Base-by-base conservation (phyloP, 768 basidiomycete species). In the Tubosaeta sp. region DNA sequence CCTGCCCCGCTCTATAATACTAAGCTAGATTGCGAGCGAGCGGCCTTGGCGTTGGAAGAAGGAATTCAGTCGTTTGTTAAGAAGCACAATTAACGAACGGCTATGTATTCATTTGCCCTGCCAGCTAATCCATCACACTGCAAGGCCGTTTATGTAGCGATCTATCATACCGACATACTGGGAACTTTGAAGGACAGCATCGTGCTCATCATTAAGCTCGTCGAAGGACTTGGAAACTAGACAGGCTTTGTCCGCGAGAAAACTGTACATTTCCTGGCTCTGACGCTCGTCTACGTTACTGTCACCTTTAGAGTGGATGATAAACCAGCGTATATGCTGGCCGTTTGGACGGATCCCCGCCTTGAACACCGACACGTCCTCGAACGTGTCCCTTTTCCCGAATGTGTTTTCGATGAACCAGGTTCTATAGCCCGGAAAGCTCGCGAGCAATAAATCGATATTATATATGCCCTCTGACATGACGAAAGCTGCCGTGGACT, bases 1-100 rank as follows among this genome's bases (percentile, higher is more conserved):
- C 94, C 95, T 43, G 77, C 78, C 14, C 88, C 95, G 32, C 72
- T 98, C 65, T 99, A 97, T 70, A 97, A 88, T 66, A 85, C 86
- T 12, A 75, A 84, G 59, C 71, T 74, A 58, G 97, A 99, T 59
- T 88, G 88, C 55, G 79, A 88, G 60, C 71, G 76, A 49, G 90
- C 85, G 11, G 90, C 79, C 13, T 67, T 68, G 53, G 79, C 77
- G 52, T 64, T 97, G 25, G 85, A 92, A 47, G 73, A 80, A 50
- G 82, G 75, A 11, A 71, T 89, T 46, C 70, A 72, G n/a, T 51
- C 31, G 50, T 59, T 65, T 46, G 47, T 51, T 51, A 55, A 47
- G 34, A 48, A 48, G 29, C 31, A 52, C 25, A 19, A 43, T 33
- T 68, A 50, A 54, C 35, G 33, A 26, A 26, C 43, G 31, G 29